Conservation (phyloP, 202 grass and related monocot species). For the Brachypodium distachyon region DNA sequence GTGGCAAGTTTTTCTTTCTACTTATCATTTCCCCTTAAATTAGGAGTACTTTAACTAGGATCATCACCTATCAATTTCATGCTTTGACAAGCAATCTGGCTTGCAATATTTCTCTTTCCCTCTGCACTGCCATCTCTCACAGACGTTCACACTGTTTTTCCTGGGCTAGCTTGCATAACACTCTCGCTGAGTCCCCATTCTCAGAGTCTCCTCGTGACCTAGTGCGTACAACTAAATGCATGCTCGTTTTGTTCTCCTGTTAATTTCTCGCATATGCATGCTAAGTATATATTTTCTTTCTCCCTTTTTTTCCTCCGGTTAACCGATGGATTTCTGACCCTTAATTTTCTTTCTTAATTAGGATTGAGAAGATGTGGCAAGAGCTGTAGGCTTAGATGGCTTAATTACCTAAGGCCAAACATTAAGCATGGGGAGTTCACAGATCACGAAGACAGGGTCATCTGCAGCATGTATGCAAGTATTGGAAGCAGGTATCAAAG, state of each 20-base stretch:
- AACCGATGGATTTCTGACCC: background rate
- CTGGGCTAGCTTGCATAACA: background rate
- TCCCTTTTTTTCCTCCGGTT: background rate
- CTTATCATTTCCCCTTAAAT: background rate
- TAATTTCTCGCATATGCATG: conserved; percentile 14
- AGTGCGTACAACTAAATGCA: background rate
- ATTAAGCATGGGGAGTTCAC: conserved; percentile 93
- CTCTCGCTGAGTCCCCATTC: background rate
- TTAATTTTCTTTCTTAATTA: conserved; percentile 10
- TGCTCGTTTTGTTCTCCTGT: background rate
- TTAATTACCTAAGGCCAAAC: conserved; percentile 87
- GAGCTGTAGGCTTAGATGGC: conserved; percentile 89
- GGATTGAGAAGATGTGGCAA: conserved; percentile 85
- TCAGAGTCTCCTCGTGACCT: background rate
- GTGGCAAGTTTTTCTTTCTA: background rate
- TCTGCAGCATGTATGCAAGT: conserved; percentile 63
- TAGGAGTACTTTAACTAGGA: background rate
- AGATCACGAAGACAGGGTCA: conserved; percentile 70
- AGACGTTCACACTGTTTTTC: background rate
- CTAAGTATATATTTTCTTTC: background rate
- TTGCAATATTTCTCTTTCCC: background rate
- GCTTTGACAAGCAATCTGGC: background rate
- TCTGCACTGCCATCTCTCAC: background rate
- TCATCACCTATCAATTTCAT: background rate
- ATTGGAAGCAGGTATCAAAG: conserved; percentile 74